These are phyloP conservation scores for Globisporangium nunn DNA, from an alignment of 352 stramenopile species.

Conservation along the genomic window DNA sequence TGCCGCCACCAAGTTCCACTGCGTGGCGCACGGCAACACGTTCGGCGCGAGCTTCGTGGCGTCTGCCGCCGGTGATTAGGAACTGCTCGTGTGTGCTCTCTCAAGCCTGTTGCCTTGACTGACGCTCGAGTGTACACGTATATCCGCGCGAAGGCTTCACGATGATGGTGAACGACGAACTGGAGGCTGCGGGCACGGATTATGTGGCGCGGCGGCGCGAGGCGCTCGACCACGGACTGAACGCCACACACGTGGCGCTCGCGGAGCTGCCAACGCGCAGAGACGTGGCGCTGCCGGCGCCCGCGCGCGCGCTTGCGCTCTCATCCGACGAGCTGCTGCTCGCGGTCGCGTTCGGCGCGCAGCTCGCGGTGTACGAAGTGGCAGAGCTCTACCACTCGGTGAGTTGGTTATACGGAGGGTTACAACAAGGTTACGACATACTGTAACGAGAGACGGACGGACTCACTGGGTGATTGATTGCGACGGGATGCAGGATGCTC, in stretches of 20 bases:
- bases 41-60: slow-evolving; percentile 52
- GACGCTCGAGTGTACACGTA: neutral
- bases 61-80: slow-evolving; percentile 22
- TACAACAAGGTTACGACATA: neutral
- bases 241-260: slow-evolving; percentile 40
- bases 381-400: slow-evolving; percentile 45
- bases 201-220: slow-evolving; percentile 39
- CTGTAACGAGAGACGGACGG: neutral
- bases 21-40: slow-evolving; percentile 53
- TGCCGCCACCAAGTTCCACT: slow-evolving; percentile 38
- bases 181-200: slow-evolving; percentile 26
- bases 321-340: slow-evolving; percentile 42
- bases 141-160: slow-evolving; percentile 27
- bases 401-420: neutral
- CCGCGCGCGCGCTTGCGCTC: slow-evolving; percentile 44
- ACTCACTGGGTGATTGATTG: neutral
- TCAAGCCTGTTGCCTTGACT: too few species aligned
- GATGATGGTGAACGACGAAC: slow-evolving; percentile 24
- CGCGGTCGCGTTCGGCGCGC: slow-evolving; percentile 40
- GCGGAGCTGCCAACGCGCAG: slow-evolving; percentile 24
- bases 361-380: slow-evolving; percentile 51
- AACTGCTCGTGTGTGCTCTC: too few species aligned
- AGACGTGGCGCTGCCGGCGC: slow-evolving; percentile 28
- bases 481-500: slow-evolving; percentile 15
- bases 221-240: slow-evolving; percentile 50